Evolutionary conservation across 73 alveolate species (phyloP).

Genomic region (Paramecium biaurelia): DNA sequence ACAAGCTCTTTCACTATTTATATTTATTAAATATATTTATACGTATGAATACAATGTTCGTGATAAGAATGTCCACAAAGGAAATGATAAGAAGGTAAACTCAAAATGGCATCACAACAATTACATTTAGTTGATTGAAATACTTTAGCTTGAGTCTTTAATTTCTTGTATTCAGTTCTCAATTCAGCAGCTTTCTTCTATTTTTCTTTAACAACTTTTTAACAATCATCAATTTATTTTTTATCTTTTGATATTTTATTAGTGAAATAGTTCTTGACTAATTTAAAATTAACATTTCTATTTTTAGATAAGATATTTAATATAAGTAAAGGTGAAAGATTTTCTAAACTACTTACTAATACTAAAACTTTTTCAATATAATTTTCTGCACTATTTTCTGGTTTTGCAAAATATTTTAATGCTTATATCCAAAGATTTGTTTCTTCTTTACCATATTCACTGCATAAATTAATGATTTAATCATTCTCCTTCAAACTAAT

Average conservation of each 20-base stretch:
- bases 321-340: conserved; percentile 37
- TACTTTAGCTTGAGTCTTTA: conserved; percentile 60
- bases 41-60: conserved; percentile 70
- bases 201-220: conserved; percentile 39
- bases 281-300: conserved; percentile 56
- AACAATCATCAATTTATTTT: conserved; percentile 36
- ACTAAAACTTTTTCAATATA: neutral
- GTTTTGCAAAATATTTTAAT: conserved; percentile 53
- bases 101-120: conserved; percentile 67
- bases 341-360: neutral
- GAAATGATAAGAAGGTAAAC: conserved; percentile 80
- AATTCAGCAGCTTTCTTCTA: conserved; percentile 37
- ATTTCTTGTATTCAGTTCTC: conserved; percentile 53
- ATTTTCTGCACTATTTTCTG: conserved; percentile 46
- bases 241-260: conserved; percentile 48
- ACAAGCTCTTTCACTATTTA: conserved; percentile 54
- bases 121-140: conserved; percentile 76
- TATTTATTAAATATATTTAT: neutral
- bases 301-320: conserved; percentile 55
- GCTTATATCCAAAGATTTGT: conserved; percentile 84
- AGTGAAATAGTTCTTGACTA: conserved; percentile 41
- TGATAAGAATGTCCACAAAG: conserved; percentile 87
- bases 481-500: conserved; percentile 70
- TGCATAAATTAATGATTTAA: conserved; percentile 74
- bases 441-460: conserved; percentile 71